A percentile compares a stretch with the other conserved stretches of the same genome.
phyloP scores from a whole-genome alignment of 2,329 filamentous ascomycete species.

The Penicillium sumatraense region DNA sequence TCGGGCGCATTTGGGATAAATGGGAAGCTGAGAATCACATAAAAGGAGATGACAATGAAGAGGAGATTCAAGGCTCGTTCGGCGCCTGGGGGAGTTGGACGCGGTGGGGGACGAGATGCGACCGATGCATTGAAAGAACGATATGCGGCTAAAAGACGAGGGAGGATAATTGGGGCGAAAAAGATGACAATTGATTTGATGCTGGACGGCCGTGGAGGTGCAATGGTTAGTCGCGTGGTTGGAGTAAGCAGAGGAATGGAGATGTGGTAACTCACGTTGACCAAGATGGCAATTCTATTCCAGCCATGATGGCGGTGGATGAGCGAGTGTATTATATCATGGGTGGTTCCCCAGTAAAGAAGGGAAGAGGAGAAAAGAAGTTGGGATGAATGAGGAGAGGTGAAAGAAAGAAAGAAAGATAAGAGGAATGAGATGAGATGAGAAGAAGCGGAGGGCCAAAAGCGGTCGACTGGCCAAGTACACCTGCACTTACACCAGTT shows the following conservation, averaged over 20 bases:
- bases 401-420: background rate
- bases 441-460: no score
- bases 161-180: conserved; percentile 48
- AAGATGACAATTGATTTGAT: conserved; percentile 50
- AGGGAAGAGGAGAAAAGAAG: background rate
- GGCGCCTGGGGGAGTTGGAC: conserved; percentile 40
- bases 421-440: background rate
- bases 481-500: no score
- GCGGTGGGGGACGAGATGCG: conserved; percentile 41
- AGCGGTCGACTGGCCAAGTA: no score
- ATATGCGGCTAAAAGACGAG: conserved; percentile 43
- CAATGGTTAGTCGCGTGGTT: conserved; percentile 6
- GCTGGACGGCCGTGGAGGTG: conserved; percentile 31
- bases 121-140: conserved; percentile 39
- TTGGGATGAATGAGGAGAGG: background rate
- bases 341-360: background rate
- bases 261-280: background rate
- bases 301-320: background rate
- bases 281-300: background rate
- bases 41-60: conserved; percentile 57
- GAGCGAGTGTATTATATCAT: background rate
- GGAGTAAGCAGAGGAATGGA: background rate
- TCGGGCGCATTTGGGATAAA: conserved; percentile 60
- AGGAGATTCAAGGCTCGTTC: conserved; percentile 53
- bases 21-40: conserved; percentile 68